A percentile compares a stretch with the other conserved stretches of the same genome.
Conservation (phyloP, 1,139 yeast species). For the Magnusiomyces sp. region DNA sequence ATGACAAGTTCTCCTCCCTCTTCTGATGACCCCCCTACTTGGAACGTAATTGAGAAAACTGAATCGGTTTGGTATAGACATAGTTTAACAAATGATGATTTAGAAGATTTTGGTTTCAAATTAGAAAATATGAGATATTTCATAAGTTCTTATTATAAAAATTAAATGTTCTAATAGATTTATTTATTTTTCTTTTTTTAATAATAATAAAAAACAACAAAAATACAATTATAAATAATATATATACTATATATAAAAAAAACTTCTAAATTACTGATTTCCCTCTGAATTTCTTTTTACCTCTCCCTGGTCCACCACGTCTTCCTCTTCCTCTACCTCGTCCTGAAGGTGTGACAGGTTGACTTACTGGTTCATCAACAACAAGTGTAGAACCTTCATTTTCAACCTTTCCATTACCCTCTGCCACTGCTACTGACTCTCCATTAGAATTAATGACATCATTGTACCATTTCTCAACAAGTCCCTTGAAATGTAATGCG, state of each 20-base stretch:
- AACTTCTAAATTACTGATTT: too few relatives aligned
- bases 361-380: too few relatives aligned
- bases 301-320: too few relatives aligned
- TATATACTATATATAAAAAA: too few relatives aligned
- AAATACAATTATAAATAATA: too few relatives aligned
- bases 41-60: conserved; percentile 57
- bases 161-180: not conserved
- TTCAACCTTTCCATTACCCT: too few relatives aligned
- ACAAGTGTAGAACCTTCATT: too few relatives aligned
- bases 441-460: not conserved
- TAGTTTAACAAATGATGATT: conserved; percentile 28
- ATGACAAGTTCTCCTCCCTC: conserved; percentile 31
- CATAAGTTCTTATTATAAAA: conserved; percentile 58
- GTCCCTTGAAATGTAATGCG: conserved; percentile 50
- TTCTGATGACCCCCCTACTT: conserved; percentile 42
- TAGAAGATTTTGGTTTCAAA: conserved; percentile 56
- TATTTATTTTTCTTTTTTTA: too few relatives aligned
- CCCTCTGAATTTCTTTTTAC: too few relatives aligned
- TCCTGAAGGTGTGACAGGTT: too few relatives aligned
- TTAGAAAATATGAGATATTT: conserved; percentile 84
- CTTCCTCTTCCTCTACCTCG: too few relatives aligned
- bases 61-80: conserved; percentile 83
- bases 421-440: not conserved
- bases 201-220: too few relatives aligned
- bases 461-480: conserved; percentile 17